phyloP scores from a whole-genome alignment of 768 basidiomycete genomes.

The Tricholoma matsutake region DNA sequence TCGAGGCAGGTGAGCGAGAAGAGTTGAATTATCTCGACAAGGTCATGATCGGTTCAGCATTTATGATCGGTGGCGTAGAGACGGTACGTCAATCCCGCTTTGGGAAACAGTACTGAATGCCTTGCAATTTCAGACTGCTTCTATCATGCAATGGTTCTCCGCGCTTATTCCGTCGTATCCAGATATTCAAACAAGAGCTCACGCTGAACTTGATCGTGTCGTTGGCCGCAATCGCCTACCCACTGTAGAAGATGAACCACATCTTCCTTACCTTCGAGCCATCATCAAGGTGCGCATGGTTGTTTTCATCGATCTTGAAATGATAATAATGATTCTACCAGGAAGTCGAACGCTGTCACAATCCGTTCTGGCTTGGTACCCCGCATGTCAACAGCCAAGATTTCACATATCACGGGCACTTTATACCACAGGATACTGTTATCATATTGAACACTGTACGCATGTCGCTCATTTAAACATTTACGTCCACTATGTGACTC shows the following conservation, averaged over 20 bases:
- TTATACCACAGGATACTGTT: constrained; percentile 37
- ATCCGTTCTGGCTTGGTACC: constrained; percentile 2
- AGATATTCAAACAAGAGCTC: constrained; percentile 17
- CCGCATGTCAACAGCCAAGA: constrained; percentile 7
- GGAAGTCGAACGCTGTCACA: constrained; percentile 5
- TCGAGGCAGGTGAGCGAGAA: constrained; percentile 32
- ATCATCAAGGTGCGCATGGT: constrained; percentile 7
- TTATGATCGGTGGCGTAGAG: constrained; percentile 46
- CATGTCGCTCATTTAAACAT: not conserved
- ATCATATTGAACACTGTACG: constrained; percentile 37
- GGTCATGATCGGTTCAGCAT: constrained; percentile 37
- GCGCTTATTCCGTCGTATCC: constrained; percentile 12
- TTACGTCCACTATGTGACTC: not conserved
- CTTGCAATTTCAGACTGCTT: constrained; percentile 1
- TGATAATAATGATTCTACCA: not conserved
- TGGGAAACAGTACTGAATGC: not conserved
- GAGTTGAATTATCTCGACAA: constrained; percentile 37
- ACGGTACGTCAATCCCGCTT: constrained; percentile 24
- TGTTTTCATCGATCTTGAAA: not conserved
- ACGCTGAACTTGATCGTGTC: constrained; percentile 19
- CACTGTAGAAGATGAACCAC: constrained; percentile 12
- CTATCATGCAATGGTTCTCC: constrained; percentile 19
- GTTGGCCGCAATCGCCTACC: constrained; percentile 16
- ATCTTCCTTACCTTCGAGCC: constrained; percentile 18
- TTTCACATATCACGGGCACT: constrained; percentile 5